Conservation (phyloP, 2,329 filamentous ascomycete genomes). For the Plenodomus lindquistii region DNA sequence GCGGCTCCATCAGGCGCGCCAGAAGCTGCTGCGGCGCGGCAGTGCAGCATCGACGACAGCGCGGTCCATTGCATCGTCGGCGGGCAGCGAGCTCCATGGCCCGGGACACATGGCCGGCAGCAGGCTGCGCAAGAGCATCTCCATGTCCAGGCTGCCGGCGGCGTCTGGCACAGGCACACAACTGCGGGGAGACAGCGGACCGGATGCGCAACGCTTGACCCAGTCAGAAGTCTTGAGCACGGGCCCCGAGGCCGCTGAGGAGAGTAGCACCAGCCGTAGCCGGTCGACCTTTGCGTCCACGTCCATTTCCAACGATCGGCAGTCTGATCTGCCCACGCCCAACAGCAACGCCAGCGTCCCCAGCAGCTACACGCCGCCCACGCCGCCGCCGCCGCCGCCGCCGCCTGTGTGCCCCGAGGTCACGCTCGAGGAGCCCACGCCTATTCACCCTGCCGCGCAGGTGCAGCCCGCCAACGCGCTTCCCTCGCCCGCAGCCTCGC, state of each 20-base stretch:
- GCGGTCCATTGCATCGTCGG: conserved; percentile 29
- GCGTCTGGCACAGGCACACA: conserved; percentile 15
- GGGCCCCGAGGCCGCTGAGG: not conserved
- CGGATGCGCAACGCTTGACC: not conserved
- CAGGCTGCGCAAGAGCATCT: conserved; percentile 34
- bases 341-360: conserved; percentile 7
- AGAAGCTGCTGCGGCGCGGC: conserved; percentile 34
- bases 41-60: conserved; percentile 30
- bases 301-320: conserved; percentile 21
- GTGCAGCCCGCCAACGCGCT: conserved; percentile 17
- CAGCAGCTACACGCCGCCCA: conserved; percentile 5
- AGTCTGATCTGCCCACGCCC: too few species aligned
- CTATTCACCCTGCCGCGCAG: conserved; percentile 19
- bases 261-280: not conserved
- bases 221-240: not conserved
- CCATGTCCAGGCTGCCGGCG: conserved; percentile 38
- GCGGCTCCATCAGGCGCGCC: conserved; percentile 34
- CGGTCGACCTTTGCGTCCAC: conserved; percentile 5
- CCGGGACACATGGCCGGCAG: conserved; percentile 5
- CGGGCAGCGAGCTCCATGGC: conserved; percentile 27
- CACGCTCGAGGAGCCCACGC: conserved; percentile 42
- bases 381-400: conserved; percentile 16
- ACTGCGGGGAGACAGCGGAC: not conserved
- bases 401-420: conserved; percentile 24
- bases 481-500: too few species aligned